Evolutionary conservation across 2,329 filamentous ascomycete species (phyloP).

Genomic region (Epichloe bromicola): DNA sequence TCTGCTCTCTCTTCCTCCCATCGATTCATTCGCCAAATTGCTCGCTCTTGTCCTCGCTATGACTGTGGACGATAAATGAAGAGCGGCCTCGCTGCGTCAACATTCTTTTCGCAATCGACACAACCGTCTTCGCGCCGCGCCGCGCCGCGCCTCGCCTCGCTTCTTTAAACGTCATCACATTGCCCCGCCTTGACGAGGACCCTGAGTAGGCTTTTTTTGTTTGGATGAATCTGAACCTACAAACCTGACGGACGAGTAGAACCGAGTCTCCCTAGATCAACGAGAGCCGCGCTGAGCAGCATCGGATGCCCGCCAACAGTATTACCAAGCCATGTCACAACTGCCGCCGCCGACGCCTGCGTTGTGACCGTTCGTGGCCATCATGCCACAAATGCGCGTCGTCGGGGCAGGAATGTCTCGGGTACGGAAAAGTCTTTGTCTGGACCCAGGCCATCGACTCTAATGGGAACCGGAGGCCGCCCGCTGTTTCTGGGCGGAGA

Average conservation of each 20-base stretch:
- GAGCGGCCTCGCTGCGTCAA: neutral
- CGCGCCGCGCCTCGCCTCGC: neutral
- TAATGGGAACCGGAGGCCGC: conserved; percentile 30
- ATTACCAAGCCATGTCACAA: conserved; percentile 42
- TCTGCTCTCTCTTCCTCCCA: neutral
- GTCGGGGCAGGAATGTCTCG: conserved; percentile 44
- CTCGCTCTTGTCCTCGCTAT: neutral
- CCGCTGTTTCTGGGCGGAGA: conserved; percentile 11
- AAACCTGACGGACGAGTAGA: neutral
- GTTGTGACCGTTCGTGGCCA: conserved; percentile 48
- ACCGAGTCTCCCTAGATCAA: neutral
- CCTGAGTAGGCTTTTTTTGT: neutral
- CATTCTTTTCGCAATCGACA: neutral
- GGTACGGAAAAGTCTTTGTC: conserved; percentile 46
- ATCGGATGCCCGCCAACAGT: conserved; percentile 20
- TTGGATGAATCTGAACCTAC: neutral
- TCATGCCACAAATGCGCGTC: conserved; percentile 45
- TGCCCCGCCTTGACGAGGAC: neutral
- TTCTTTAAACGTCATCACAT: neutral
- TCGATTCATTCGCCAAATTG: neutral
- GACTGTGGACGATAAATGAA: neutral
- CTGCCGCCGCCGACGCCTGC: conserved; percentile 46
- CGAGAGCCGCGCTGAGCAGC: neutral
- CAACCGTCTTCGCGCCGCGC: neutral
- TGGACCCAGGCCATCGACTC: conserved; percentile 43